Conservation (phyloP, 805 yeast genomes). For the Ogataea kodamae region DNA sequence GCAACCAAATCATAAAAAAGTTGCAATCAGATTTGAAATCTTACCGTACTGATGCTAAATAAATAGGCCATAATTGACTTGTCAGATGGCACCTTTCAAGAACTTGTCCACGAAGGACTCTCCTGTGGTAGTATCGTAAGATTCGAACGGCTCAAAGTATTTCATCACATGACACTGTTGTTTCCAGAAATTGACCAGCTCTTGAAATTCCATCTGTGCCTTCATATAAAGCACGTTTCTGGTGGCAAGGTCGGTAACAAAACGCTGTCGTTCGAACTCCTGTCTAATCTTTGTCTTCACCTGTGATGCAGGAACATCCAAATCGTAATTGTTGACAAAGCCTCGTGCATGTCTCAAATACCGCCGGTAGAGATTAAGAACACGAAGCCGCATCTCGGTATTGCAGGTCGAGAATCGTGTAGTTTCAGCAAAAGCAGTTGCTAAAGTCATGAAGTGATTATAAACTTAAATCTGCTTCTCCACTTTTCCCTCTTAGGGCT, state of each 20-base stretch:
- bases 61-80: slow-evolving; percentile 24
- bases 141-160: slow-evolving; percentile 68
- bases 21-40: slow-evolving; percentile 17
- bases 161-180: slow-evolving; percentile 81
- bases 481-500: too few relatives aligned
- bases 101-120: slow-evolving; percentile 70
- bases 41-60: too few relatives aligned
- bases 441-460: slow-evolving; percentile 44
- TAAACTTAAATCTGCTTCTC: slow-evolving; percentile 1
- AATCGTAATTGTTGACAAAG: slow-evolving; percentile 58
- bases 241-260: slow-evolving; percentile 60
- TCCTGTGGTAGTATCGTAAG: slow-evolving; percentile 51
- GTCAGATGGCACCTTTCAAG: slow-evolving; percentile 51
- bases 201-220: slow-evolving; percentile 91
- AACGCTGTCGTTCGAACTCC: slow-evolving; percentile 83
- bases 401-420: slow-evolving; percentile 62
- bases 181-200: slow-evolving; percentile 84
- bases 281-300: slow-evolving; percentile 83
- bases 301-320: slow-evolving; percentile 73
- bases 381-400: slow-evolving; percentile 59
- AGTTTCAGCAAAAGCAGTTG: slow-evolving; percentile 83
- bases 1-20: slow-evolving; percentile 36
- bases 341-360: slow-evolving; percentile 56
- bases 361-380: slow-evolving; percentile 68
- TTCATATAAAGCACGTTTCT: slow-evolving; percentile 69